Conservation (phyloP, 164 flowering plant genomes). For the Magnolia officinalis region DNA sequence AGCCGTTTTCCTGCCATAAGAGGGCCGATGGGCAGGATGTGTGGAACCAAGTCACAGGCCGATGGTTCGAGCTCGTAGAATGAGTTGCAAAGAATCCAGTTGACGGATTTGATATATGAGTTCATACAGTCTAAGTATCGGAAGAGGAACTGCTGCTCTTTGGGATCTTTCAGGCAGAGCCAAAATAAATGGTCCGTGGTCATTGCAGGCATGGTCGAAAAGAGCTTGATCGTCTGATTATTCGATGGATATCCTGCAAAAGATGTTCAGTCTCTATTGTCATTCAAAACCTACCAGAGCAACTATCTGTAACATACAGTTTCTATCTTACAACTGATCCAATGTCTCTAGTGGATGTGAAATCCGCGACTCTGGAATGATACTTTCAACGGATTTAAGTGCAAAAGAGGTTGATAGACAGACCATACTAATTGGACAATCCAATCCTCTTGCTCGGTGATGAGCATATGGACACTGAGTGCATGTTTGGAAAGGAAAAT, state of each 20-base stretch:
- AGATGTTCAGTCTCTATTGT: neutral
- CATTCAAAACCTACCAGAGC: too few relatives aligned
- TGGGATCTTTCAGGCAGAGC: conserved; percentile 9
- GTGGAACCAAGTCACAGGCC: neutral
- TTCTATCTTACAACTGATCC: too few relatives aligned
- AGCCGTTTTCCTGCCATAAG: neutral
- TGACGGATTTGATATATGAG: neutral
- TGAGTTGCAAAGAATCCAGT: conserved; percentile 14
- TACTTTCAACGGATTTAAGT: too few relatives aligned
- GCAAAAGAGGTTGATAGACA: too few relatives aligned
- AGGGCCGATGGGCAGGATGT: conserved; percentile 12
- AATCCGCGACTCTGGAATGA: too few relatives aligned
- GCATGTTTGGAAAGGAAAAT: neutral
- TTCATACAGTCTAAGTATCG: neutral
- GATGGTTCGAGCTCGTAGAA: conserved; percentile 14
- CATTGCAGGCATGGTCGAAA: conserved; percentile 25
- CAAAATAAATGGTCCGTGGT: conserved; percentile 17
- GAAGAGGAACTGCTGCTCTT: conserved; percentile 11
- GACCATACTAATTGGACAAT: too few relatives aligned
- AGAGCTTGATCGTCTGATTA: conserved; percentile 12
- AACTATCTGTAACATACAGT: too few relatives aligned
- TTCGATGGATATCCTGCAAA: conserved; percentile 21
- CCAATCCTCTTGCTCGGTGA: too few relatives aligned
- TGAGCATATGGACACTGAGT: neutral
- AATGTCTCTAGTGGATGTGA: too few relatives aligned